These are phyloP conservation scores for Tetrahymena malaccensis DNA, from an alignment of 73 alveolate species.

Conservation along the genomic window DNA sequence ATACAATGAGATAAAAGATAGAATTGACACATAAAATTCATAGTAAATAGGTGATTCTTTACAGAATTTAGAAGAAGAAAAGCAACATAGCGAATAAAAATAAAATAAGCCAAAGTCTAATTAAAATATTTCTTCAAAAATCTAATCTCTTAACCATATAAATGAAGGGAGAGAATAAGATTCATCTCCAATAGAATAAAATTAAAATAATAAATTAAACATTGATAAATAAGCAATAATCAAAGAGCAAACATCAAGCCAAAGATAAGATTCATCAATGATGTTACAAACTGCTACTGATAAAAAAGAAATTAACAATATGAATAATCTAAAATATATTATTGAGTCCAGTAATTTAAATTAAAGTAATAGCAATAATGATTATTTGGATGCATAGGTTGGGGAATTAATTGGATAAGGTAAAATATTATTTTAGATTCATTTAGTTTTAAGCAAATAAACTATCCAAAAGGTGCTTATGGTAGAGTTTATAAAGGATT, in stretches of 20 bases:
- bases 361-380: background rate
- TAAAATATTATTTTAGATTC: background rate
- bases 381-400: background rate
- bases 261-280: background rate
- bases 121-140: background rate
- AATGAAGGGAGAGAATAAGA: background rate
- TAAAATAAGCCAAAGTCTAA: background rate
- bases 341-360: background rate
- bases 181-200: background rate
- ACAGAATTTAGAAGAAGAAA: background rate
- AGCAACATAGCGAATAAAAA: background rate
- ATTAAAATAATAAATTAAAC: background rate
- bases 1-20: background rate
- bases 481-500: background rate
- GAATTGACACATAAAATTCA: background rate
- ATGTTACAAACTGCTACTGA: background rate
- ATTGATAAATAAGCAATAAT: background rate
- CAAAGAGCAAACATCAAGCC: background rate
- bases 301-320: background rate
- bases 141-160: background rate
- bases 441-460: too few relatives aligned
- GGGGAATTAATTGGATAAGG: background rate
- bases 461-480: background rate
- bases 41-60: background rate
- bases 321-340: background rate